Conservation (phyloP, 179 eudicot species). For the Camellia oleifera region DNA sequence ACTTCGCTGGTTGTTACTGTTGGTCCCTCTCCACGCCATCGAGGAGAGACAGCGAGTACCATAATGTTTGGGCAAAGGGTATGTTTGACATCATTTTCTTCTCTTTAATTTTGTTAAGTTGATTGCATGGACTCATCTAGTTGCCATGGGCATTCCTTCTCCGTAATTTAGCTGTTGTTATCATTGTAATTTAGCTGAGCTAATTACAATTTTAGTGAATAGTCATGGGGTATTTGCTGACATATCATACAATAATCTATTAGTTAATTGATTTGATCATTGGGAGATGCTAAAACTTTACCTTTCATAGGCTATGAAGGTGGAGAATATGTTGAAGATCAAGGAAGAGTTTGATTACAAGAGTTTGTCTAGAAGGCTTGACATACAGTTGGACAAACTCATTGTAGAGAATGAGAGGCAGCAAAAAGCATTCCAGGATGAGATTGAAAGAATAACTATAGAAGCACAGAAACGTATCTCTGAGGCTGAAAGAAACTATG, state of each 20-base stretch:
- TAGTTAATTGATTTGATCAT: too few species aligned
- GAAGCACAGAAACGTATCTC: slow-evolving; percentile 67
- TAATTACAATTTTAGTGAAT: background rate
- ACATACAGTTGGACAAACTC: slow-evolving; percentile 85
- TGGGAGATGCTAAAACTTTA: slow-evolving; percentile 1
- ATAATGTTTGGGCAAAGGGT: slow-evolving; percentile 97
- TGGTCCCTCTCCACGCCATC: slow-evolving; percentile 96
- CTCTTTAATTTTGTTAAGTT: background rate
- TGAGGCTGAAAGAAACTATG: slow-evolving; percentile 66
- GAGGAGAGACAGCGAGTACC: slow-evolving; percentile 94
- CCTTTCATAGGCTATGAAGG: slow-evolving; percentile 85
- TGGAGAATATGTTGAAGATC: slow-evolving; percentile 91
- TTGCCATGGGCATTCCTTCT: background rate
- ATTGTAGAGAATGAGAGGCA: slow-evolving; percentile 91
- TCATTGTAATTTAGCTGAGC: background rate
- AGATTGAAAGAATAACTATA: slow-evolving; percentile 58
- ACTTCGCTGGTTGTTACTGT: slow-evolving; percentile 82
- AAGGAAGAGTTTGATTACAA: slow-evolving; percentile 98
- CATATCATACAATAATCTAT: background rate
- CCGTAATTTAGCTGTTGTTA: background rate
- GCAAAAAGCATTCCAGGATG: slow-evolving; percentile 77
- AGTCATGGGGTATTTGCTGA: background rate
- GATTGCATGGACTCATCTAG: background rate
- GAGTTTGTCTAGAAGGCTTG: slow-evolving; percentile 88
- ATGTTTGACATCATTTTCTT: slow-evolving; percentile 21